A percentile compares a stretch with the other conserved stretches of the same genome.
phyloP scores from a whole-genome alignment of 805 yeast species.

The Yarrowia hollandica region DNA sequence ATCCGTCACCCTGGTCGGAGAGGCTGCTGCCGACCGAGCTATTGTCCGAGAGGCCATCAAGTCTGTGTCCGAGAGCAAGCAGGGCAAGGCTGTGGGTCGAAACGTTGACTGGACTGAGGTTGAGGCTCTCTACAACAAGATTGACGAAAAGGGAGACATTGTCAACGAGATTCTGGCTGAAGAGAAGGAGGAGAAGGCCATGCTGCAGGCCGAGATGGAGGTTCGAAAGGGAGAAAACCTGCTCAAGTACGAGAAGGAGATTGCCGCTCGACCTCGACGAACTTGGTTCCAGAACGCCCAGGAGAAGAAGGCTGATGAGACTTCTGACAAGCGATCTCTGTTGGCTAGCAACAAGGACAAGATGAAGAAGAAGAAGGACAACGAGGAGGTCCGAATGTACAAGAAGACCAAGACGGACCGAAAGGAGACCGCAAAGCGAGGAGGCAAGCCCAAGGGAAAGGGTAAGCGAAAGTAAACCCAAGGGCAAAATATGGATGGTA shows the following conservation, averaged over 20 bases:
- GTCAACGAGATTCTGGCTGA: conserved; percentile 80
- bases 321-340: conserved; percentile 30
- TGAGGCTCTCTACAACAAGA: conserved; percentile 61
- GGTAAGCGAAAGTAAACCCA: conserved; percentile 35
- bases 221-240: conserved; percentile 81
- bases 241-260: conserved; percentile 76
- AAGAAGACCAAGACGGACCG: conserved; percentile 82
- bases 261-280: conserved; percentile 85
- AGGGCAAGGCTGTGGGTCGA: conserved; percentile 65
- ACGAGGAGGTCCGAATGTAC: conserved; percentile 58
- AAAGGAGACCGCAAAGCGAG: conserved; percentile 46
- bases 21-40: conserved; percentile 76
- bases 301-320: conserved; percentile 46
- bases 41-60: conserved; percentile 90
- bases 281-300: conserved; percentile 86
- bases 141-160: conserved; percentile 59
- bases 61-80: conserved; percentile 51
- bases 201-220: conserved; percentile 88
- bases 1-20: conserved; percentile 93
- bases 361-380: conserved; percentile 63
- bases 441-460: conserved; percentile 36
- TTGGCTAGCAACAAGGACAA: conserved; percentile 42
- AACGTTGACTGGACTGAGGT: conserved; percentile 88
- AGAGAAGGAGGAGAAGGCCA: conserved; percentile 85
- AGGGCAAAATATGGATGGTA: conserved; percentile 31